Percentiles rank a stretch among this genome's conserved stretches.
phyloP scores from a whole-genome alignment of 768 basidiomycete species.

The Macrolepiota dolichaula region DNA sequence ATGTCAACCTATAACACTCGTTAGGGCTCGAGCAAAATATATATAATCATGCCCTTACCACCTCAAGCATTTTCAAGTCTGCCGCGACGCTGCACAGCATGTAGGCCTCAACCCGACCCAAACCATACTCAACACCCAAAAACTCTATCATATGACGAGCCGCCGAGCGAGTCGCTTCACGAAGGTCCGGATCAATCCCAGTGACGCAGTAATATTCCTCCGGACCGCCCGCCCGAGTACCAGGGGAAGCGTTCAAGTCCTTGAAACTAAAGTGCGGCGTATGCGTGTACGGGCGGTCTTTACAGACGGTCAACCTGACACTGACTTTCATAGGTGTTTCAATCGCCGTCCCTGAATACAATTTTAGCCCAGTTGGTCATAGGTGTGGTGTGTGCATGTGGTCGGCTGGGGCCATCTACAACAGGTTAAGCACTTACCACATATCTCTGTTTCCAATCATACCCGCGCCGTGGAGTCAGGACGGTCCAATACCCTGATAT shows the following conservation, averaged over 20 bases:
- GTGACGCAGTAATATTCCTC: slow-evolving; percentile 57
- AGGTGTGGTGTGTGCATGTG: no score
- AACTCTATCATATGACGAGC: slow-evolving; percentile 57
- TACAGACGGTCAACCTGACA: slow-evolving; percentile 53
- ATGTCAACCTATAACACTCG: slow-evolving; percentile 47
- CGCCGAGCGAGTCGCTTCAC: slow-evolving; percentile 52
- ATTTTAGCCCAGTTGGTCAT: neutral
- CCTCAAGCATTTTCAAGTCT: slow-evolving; percentile 60
- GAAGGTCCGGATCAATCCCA: slow-evolving; percentile 52
- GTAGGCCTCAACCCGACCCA: slow-evolving; percentile 17
- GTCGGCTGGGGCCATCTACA: neutral
- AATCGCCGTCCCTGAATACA: slow-evolving; percentile 50
- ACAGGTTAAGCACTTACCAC: slow-evolving; percentile 34
- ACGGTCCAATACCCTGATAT: neutral
- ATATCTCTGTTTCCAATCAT: slow-evolving; percentile 52
- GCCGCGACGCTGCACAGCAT: slow-evolving; percentile 43
- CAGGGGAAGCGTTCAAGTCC: slow-evolving; percentile 16
- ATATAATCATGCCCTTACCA: slow-evolving; percentile 33
- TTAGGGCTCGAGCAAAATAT: neutral
- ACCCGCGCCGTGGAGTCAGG: neutral
- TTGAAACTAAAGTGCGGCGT: slow-evolving; percentile 53
- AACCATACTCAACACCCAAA: slow-evolving; percentile 31
- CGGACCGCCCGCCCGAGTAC: neutral
- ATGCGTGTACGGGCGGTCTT: slow-evolving; percentile 53
- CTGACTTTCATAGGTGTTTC: slow-evolving; percentile 58